Conservation (phyloP, 495 filamentous ascomycete genomes). For the Penicillium macrosclerotiorum region DNA sequence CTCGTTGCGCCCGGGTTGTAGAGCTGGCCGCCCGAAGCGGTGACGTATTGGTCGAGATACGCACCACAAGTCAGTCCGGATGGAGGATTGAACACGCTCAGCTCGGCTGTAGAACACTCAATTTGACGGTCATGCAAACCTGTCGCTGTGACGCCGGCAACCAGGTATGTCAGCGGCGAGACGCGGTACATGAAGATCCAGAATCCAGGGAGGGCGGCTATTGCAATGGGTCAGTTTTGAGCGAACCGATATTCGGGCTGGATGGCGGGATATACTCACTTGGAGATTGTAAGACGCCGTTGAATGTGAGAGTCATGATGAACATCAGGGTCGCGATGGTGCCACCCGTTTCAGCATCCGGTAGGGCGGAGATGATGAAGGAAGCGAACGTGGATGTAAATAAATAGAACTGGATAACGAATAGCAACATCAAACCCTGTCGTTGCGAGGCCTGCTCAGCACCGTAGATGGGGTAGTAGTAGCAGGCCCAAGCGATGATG, state of each 20-base stretch:
- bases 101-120: conserved; percentile 43
- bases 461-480: conserved; percentile 57
- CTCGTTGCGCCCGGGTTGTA: conserved; percentile 43
- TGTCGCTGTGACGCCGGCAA: conserved; percentile 50
- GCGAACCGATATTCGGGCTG: no score
- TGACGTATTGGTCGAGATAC: conserved; percentile 42
- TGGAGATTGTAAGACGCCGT: conserved; percentile 57
- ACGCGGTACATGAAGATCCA: conserved; percentile 60
- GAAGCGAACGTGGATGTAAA: conserved; percentile 71
- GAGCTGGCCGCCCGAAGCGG: conserved; percentile 35
- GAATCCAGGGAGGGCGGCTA: no score
- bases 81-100: conserved; percentile 53
- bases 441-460: conserved; percentile 36
- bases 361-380: conserved; percentile 47
- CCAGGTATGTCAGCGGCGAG: conserved; percentile 56
- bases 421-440: conserved; percentile 50
- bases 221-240: no score
- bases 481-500: conserved; percentile 57
- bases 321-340: conserved; percentile 60
- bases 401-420: conserved; percentile 62
- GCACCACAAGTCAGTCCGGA: conserved; percentile 46
- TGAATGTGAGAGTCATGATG: conserved; percentile 59
- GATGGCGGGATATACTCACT: no score
- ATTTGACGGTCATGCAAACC: conserved; percentile 44
- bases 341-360: conserved; percentile 54